Evolutionary conservation across 176 grass and related monocot genomes (phyloP).

Genomic region (Microstegium vimineum): DNA sequence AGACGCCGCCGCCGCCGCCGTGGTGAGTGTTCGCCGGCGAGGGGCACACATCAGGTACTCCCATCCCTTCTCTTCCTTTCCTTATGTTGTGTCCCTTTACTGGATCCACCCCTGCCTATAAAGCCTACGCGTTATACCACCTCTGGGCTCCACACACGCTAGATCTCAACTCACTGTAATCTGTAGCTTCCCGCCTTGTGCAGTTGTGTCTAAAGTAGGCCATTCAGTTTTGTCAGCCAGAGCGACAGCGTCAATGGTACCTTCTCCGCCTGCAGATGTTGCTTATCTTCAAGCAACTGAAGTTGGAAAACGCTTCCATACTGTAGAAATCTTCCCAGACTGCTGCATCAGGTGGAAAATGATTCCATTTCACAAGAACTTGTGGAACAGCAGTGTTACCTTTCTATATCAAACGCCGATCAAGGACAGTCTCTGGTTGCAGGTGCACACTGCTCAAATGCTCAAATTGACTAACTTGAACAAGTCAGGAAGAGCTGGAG

Average conservation of each 20-base stretch:
- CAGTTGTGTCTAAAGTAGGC: background rate
- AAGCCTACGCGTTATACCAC: too few species aligned
- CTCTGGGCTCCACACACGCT: too few species aligned
- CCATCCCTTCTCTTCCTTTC: too few species aligned
- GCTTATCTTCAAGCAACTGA: background rate
- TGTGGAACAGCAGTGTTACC: background rate
- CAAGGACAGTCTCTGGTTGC: background rate
- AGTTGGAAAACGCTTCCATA: background rate
- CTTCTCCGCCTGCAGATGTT: background rate
- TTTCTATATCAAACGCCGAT: background rate
- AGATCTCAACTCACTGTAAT: background rate
- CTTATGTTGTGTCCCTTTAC: too few species aligned
- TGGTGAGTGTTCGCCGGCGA: too few species aligned
- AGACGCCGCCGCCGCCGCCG: too few species aligned
- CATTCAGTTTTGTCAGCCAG: background rate
- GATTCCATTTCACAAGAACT: background rate
- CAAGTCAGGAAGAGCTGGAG: background rate
- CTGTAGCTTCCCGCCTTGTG: background rate
- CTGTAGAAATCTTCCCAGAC: background rate
- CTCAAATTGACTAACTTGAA: background rate
- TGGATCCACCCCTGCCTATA: too few species aligned
- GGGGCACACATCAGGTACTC: too few species aligned
- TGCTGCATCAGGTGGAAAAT: background rate
- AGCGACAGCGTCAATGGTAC: background rate
- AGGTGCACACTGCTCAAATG: background rate